Evolutionary conservation across 2,329 filamentous ascomycete species (phyloP), one percentile per base, ranked within the genome.

Genomic region (Aspergillus sp.): DNA sequence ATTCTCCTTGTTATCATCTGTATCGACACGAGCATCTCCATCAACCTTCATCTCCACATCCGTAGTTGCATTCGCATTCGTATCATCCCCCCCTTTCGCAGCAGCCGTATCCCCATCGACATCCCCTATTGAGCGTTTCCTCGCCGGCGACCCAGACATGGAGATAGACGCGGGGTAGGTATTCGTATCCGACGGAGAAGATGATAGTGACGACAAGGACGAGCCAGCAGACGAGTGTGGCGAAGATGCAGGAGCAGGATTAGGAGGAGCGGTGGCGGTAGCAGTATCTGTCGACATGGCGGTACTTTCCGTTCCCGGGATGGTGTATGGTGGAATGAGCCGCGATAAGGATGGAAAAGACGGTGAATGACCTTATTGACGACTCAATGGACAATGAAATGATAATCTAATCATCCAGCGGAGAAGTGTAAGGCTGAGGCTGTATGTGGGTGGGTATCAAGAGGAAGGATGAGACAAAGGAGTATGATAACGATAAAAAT

Each of bases 121-220:
- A 55, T 55, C 52, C 21, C 41, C 36, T 45, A 55, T 55, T n/a
- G 52, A 55, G 23, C 52, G 52, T 12, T 55, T 55, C 38, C 52
- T 39, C 25, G 52, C 30, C n/a, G 52, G 52, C 25, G 25, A 30
- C 13, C 15, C 25, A 32, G 52, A 45, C 9, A 41, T 21, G 2
- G 52, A 28, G 15, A 30, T 45, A 30, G 43, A 21, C 4, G 52
- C 10, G 13, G 52, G 5, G 21, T 15, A 32, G 13, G 12, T 70
- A 67, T 58, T 76, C 75, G 12, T 70, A 67, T 59, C 76, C 74
- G 39, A 69, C 64, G 5, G 72, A 60, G 28, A 53, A 30, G 55
- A 64, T 17, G 15, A 70, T 63, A 3, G 67, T 63, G 32, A 36
- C 32, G 32, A 36, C 12, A 36, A 15, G 32, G 32, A 36, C 12